Evolutionary conservation across 75 land plant species (phyloP).

Genomic region (Adiantum capillusveneris): DNA sequence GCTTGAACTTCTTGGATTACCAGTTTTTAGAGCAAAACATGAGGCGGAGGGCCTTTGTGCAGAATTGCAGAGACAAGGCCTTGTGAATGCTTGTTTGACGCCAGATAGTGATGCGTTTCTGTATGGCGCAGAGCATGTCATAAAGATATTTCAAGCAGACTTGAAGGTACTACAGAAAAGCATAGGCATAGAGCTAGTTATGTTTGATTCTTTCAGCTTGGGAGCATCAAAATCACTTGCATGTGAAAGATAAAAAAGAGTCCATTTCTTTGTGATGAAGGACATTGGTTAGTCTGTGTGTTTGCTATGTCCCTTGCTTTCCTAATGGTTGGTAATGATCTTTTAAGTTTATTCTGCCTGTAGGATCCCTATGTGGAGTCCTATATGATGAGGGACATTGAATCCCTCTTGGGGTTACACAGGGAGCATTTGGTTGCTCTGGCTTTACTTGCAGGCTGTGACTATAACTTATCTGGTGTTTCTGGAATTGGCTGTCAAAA

Average conservation of each 20-base stretch:
- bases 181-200: no score
- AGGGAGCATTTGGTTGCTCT: conserved; percentile 70
- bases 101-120: conserved; percentile 85
- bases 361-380: conserved; percentile 72
- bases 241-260: no score
- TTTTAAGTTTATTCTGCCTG: no score
- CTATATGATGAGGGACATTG: conserved; percentile 60
- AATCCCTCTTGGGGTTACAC: conserved; percentile 50
- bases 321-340: no score
- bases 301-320: no score
- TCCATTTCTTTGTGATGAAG: no score
- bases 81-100: conserved; percentile 86
- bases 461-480: conserved; percentile 55
- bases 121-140: conserved; percentile 72
- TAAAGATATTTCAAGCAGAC: conserved; percentile 50
- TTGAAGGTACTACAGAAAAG: conserved; percentile 34
- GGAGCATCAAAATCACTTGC: no score
- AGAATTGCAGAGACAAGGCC: conserved; percentile 58
- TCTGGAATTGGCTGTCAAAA: conserved; percentile 65
- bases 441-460: conserved; percentile 70
- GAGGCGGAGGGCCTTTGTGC: conserved; percentile 96
- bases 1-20: conserved; percentile 71
- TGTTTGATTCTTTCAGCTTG: no score
- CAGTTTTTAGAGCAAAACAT: conserved; percentile 54
- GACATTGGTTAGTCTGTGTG: no score